Base-by-base conservation (phyloP, 805 yeast genomes). In the Kodamaea kaohsiungensis region DNA sequence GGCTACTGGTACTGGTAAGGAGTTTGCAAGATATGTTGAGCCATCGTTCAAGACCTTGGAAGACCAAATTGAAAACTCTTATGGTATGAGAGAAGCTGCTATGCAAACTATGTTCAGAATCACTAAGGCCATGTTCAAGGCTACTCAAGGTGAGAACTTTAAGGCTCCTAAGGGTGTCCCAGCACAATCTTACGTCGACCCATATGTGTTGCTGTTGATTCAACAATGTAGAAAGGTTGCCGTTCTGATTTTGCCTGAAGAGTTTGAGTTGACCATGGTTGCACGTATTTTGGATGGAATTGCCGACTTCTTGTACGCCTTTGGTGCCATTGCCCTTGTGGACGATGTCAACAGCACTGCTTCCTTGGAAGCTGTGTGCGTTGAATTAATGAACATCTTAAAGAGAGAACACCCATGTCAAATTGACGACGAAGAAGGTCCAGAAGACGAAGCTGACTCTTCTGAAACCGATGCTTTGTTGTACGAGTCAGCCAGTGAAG, bases 81-180 rank as follows among this genome's bases (percentile, higher is more conserved):
- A 90, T 66, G 97, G 96, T 65, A 84, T 92, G 77, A 85, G 97
- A 69, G 95, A 89, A 73, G 85, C 95, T 55, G 92, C 97, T 49
- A 74, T 93, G 68, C 76, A 81, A 49, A 82, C 93, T 43, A 75
- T 93, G 66, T 93, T 97, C 96, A 88, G 84, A 65, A 83, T 92
- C 62, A 86, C 85, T 54, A 81, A 81, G 63, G 86, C 96, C 39
- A 85, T 88, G 79, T 81, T 81, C 66, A 73, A 75, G 52, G 79
- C 84, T 51, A 73, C 79, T 46, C 77, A 75, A 54, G 83, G 83
- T 60, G 78, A 75, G 48, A 64, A 65, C 46, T 73, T 71, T 65
- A 70, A 77, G 54, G 82, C 78, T 56, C 89, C 89, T 65, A 79
- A 78, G 67, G 89, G 89, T 61, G 82, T 83, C 45, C 87, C 87